These are phyloP conservation scores for Ilyonectria mors-panacis DNA, from an alignment of 2,329 filamentous ascomycete species.

Conservation along the genomic window DNA sequence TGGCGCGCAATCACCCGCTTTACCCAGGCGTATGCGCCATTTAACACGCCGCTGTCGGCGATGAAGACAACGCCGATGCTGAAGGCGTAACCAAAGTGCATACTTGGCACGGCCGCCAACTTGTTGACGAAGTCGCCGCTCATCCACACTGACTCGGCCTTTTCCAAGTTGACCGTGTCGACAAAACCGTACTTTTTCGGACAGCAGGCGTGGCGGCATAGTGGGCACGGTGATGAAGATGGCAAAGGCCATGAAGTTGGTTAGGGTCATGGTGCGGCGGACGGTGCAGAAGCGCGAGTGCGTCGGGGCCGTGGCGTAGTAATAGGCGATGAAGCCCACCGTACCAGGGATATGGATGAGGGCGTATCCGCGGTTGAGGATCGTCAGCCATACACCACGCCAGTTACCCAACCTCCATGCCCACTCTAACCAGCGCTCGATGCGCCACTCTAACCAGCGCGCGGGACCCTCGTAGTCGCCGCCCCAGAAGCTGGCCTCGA, in stretches of 20 bases:
- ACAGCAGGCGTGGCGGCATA: constrained; percentile 70
- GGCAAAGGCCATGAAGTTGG: constrained; percentile 69
- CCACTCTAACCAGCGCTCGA: constrained; percentile 64
- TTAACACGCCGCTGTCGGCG: constrained; percentile 65
- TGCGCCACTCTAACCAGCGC: constrained; percentile 56
- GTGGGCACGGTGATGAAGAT: constrained; percentile 70
- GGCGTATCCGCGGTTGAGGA: constrained; percentile 78
- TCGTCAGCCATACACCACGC: constrained; percentile 66
- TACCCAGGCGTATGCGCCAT: constrained; percentile 47
- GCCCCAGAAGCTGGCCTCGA: constrained; percentile 67
- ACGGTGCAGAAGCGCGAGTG: constrained; percentile 67
- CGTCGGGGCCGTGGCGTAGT: constrained; percentile 77
- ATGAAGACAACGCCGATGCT: constrained; percentile 66
- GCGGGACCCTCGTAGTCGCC: constrained; percentile 51
- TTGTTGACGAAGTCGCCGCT: constrained; percentile 70
- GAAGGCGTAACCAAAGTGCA: constrained; percentile 71
- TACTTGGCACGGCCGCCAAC: constrained; percentile 70
- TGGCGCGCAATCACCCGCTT: not conserved
- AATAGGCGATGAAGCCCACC: constrained; percentile 72
- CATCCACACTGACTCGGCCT: constrained; percentile 71
- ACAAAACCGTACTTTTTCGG: constrained; percentile 70
- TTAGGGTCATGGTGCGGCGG: constrained; percentile 69
- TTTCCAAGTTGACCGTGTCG: constrained; percentile 65
- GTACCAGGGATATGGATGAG: constrained; percentile 82
- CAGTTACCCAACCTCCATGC: constrained; percentile 59